These are phyloP conservation scores for Solanum habrochaites DNA, from an alignment of 257 asterid genomes.

Conservation along the genomic window DNA sequence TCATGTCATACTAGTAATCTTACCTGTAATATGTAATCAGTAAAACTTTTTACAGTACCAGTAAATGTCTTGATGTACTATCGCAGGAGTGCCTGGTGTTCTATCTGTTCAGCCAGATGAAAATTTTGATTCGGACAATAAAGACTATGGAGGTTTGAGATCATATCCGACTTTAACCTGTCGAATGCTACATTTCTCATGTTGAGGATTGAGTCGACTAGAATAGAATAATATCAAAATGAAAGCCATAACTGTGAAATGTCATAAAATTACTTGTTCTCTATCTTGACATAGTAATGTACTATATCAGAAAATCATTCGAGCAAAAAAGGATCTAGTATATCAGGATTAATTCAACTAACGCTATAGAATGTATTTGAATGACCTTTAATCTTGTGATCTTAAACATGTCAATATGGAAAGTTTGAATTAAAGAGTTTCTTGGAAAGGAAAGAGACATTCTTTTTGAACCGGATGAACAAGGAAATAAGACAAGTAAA, in stretches of 20 bases:
- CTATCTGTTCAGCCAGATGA: conserved; percentile 56
- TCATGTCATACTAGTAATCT: background rate
- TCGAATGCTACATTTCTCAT: background rate
- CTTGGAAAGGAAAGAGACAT: background rate
- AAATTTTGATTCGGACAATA: conserved; percentile 44
- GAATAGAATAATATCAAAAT: background rate
- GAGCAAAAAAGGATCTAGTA: background rate
- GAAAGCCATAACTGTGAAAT: background rate
- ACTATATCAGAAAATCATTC: background rate
- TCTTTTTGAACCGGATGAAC: background rate
- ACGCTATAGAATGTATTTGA: background rate
- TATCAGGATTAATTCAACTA: background rate
- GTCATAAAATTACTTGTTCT: background rate
- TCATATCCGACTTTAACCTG: background rate
- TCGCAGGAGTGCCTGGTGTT: conserved; percentile 70
- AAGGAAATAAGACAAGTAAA: background rate
- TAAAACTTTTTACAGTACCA: background rate
- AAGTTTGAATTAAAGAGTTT: background rate
- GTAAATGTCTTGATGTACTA: background rate
- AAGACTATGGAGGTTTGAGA: conserved; percentile 65
- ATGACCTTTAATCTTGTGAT: background rate
- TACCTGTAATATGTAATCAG: background rate
- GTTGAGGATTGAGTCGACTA: background rate
- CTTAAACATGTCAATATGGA: background rate
- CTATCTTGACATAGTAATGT: background rate